phyloP scores from a whole-genome alignment of 2,329 filamentous ascomycete species.

The Remersonia thermophila region DNA sequence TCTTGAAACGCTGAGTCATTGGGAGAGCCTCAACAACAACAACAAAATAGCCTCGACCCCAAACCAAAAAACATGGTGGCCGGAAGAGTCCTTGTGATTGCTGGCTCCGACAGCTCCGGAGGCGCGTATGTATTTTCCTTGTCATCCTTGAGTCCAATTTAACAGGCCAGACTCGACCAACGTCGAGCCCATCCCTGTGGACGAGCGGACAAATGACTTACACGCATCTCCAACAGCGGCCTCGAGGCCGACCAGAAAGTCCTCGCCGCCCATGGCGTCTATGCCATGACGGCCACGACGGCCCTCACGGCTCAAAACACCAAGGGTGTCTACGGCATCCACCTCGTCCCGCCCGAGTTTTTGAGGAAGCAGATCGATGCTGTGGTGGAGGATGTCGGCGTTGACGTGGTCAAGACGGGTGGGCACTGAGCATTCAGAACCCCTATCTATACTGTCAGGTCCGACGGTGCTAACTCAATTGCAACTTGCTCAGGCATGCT shows the following conservation, averaged over 20 bases:
- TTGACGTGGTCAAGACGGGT: constrained; percentile 91
- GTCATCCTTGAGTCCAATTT: too few species aligned
- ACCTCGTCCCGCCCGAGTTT: constrained; percentile 66
- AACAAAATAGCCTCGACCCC: too few species aligned
- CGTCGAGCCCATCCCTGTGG: too few species aligned
- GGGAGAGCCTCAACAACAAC: too few species aligned
- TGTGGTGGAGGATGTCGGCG: constrained; percentile 69
- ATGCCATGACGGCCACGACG: constrained; percentile 92
- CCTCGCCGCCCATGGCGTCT: constrained; percentile 80
- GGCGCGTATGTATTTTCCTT: constrained; percentile 53
- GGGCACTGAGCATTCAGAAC: constrained; percentile 16
- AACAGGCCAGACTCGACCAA: too few species aligned
- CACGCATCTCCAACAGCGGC: constrained; percentile 42
- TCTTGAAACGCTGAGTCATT: too few species aligned
- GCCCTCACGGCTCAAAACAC: constrained; percentile 97
- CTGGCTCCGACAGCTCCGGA: constrained; percentile 82
- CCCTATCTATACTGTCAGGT: not conserved
- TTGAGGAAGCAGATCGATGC: constrained; percentile 76
- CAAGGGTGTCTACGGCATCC: constrained; percentile 66
- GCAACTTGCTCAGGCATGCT: constrained; percentile 57
- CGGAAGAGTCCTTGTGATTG: constrained; percentile 60
- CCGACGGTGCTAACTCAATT: not conserved
- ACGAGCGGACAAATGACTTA: constrained; percentile 3
- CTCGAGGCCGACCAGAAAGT: constrained; percentile 95
- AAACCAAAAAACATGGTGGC: too few species aligned